Evolutionary conservation across 768 basidiomycete genomes (phyloP), one percentile per base, ranked within the genome.

Genomic region (Hypholoma sublateritium): DNA sequence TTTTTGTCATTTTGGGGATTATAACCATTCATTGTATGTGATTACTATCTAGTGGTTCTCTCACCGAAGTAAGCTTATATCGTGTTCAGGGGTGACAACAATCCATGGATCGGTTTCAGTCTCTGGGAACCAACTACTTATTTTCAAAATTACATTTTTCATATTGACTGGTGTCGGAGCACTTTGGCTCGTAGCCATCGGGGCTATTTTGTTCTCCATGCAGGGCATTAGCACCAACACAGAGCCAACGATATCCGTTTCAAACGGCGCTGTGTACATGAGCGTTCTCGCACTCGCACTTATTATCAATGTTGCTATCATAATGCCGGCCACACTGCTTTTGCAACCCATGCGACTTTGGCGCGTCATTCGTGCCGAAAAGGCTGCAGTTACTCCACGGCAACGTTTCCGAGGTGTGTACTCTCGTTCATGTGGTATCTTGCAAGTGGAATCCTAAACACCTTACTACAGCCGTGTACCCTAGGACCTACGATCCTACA

Each of bases 251-350:
- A 61, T 68, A 49, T 77, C 80, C 3, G 74, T 93, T 9, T 84
- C 88, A 1, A 82, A 86, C 63, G 91, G 91, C 2, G 75, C 84
- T 4, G 80, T 93, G 46, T 90, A 88, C 68, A 87, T 89, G 76
- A 79, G 81, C 65, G 75, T 82, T 47, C 75, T 89, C 43, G 78
- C 80, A 44, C 74, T 88, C 50, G 72, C 79, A 4, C 71, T 89
- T 54, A 66, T 89, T 22, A 67, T 92, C 47, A 86, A 80, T 61
- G 69, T 87, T 21, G 88, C 89, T 17, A 78, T 91, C 54, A 80
- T 89, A 46, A 75, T 83, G 50, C 91, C 91, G 9, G 91, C 81
- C 19, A 68, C 91, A 22, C 79, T 91, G 41, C 59, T 92, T 59
- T 75, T 94, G n/a, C 90, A 91, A 67, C 88, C 89, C 7, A 59